A percentile compares a stretch with the other conserved stretches of the same genome.
phyloP scores from a whole-genome alignment of 768 basidiomycete genomes.

The Gymnopilus junonius region DNA sequence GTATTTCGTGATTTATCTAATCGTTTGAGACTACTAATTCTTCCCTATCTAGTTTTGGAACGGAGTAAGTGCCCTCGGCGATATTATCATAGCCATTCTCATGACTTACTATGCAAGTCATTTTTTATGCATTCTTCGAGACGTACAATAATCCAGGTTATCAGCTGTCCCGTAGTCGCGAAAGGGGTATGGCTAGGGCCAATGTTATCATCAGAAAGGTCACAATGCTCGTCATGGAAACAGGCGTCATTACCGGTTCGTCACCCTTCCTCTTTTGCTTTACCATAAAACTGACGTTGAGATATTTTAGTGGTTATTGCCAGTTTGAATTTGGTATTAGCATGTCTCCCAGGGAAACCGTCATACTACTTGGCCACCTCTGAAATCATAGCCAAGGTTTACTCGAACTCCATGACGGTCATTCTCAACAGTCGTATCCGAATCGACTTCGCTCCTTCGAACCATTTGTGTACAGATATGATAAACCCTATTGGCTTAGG shows the following conservation, averaged over 20 bases:
- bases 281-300: no score
- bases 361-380: slow-evolving; percentile 8
- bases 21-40: no score
- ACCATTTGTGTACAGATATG: no score
- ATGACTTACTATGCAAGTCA: slow-evolving; percentile 3
- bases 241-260: not conserved
- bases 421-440: slow-evolving; percentile 8
- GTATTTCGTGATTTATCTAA: not conserved
- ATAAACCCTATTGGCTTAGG: no score
- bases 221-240: not conserved
- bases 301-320: not conserved
- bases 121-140: not conserved
- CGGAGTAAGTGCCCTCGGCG: not conserved
- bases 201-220: not conserved
- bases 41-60: not conserved
- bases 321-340: not conserved
- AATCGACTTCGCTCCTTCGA: not conserved
- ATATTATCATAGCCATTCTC: not conserved
- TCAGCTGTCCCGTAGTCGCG: not conserved
- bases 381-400: slow-evolving; percentile 6
- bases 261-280: no score
- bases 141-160: not conserved
- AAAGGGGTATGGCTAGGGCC: not conserved
- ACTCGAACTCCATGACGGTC: slow-evolving; percentile 13
- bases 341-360: not conserved